Conservation (phyloP, 75 land plant genomes). For the Pinus albicaulis region DNA sequence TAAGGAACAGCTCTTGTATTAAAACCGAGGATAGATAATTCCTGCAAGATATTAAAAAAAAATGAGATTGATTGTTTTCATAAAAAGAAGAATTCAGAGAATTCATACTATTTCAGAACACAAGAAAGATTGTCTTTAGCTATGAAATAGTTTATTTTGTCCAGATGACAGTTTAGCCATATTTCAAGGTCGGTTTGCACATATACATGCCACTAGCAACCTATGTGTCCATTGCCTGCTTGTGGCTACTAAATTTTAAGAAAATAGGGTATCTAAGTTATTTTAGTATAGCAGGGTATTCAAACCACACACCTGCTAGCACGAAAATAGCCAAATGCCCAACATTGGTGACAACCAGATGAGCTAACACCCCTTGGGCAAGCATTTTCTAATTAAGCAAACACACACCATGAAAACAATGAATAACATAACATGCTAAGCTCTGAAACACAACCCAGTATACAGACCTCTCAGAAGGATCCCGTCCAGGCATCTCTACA, state of each 20-base stretch:
- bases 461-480: slow-evolving; percentile 94
- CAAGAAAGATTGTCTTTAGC: neutral
- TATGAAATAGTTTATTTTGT: neutral
- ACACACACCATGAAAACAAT: neutral
- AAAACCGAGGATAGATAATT: slow-evolving; percentile 92
- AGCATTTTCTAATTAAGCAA: neutral
- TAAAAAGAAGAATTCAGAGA: neutral
- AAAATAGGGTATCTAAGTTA: neutral
- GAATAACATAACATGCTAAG: neutral
- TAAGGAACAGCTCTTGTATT: slow-evolving; percentile 93
- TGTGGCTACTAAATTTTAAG: too few relatives aligned
- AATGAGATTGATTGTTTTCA: neutral
- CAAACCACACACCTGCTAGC: too few relatives aligned
- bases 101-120: slow-evolving; percentile 6
- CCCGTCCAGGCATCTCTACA: slow-evolving; percentile 99
- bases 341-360: too few relatives aligned
- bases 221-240: neutral
- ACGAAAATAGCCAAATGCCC: too few relatives aligned
- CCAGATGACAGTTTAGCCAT: neutral
- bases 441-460: too few relatives aligned
- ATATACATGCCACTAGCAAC: neutral
- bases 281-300: neutral
- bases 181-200: neutral
- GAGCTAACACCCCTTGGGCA: too few relatives aligned
- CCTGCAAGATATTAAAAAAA: slow-evolving; percentile 38